Evolutionary conservation across 345 rosid genomes (phyloP).

Genomic region (Arabis alpina): DNA sequence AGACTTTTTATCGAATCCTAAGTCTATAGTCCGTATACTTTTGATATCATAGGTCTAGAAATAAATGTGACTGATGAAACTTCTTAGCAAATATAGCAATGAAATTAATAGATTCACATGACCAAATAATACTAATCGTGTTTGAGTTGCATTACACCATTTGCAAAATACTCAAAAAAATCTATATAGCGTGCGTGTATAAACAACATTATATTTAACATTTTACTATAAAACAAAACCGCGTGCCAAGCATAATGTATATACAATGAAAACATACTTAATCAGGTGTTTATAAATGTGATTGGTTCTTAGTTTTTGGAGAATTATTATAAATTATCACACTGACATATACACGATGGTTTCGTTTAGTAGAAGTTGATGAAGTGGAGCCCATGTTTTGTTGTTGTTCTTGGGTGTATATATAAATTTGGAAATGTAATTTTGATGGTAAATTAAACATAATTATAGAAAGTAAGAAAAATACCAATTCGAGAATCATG

Average conservation of each 20-base stretch:
- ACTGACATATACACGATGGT: conserved; percentile 20
- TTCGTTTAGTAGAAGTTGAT: conserved; percentile 14
- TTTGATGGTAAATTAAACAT: conserved; percentile 11
- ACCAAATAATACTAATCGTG: conserved; percentile 4
- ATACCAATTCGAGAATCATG: conserved; percentile 27
- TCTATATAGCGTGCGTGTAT: background rate
- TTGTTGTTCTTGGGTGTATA: conserved; percentile 29
- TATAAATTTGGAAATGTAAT: conserved; percentile 23
- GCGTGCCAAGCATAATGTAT: conserved; percentile 16
- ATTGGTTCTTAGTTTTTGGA: conserved; percentile 16
- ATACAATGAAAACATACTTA: background rate
- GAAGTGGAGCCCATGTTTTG: conserved; percentile 34
- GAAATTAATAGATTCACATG: conserved; percentile 22
- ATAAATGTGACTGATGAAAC: conserved; percentile 29
- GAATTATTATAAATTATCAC: background rate
- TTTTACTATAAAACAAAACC: conserved; percentile 3
- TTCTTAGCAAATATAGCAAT: conserved; percentile 25
- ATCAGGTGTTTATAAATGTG: conserved; percentile 18
- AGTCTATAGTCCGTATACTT: conserved; percentile 28
- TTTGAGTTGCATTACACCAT: conserved; percentile 17
- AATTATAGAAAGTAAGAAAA: background rate
- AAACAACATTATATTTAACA: conserved; percentile 4
- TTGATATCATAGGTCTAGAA: conserved; percentile 21
- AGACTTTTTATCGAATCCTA: conserved; percentile 40
- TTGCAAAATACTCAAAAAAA: conserved; percentile 16